phyloP scores from a whole-genome alignment of 2,329 filamentous ascomycete genomes.

The Beauveria varroae region DNA sequence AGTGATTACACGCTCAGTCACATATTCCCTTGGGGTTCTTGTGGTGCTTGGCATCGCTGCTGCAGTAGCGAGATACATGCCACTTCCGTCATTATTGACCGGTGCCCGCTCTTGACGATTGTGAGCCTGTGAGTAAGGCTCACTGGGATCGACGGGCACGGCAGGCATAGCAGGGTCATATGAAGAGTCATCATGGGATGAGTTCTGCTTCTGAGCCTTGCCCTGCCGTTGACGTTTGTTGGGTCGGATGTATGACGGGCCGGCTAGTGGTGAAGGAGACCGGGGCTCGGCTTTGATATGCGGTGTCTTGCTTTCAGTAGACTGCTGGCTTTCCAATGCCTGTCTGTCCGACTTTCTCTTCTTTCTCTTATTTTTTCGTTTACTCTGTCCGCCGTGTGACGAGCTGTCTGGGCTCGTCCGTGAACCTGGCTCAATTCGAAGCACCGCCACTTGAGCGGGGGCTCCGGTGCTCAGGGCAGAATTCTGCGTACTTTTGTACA shows the following conservation, averaged over 20 bases:
- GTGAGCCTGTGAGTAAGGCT: background rate
- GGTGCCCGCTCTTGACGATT: background rate
- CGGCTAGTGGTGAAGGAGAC: slow-evolving; percentile 52
- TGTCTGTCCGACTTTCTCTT: slow-evolving; percentile 47
- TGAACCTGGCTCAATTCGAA: slow-evolving; percentile 42
- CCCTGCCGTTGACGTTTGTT: slow-evolving; percentile 49
- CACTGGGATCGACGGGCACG: background rate
- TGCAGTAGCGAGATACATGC: background rate
- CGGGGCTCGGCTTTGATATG: slow-evolving; percentile 59
- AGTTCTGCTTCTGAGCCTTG: slow-evolving; percentile 28
- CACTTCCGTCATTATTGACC: background rate
- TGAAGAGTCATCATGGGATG: background rate
- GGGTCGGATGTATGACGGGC: slow-evolving; percentile 45
- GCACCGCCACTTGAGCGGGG: slow-evolving; percentile 47
- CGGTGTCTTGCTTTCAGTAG: slow-evolving; percentile 35
- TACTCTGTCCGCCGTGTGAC: slow-evolving; percentile 45
- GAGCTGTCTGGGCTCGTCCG: slow-evolving; percentile 55
- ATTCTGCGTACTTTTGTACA: background rate
- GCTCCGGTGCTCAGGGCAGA: slow-evolving; percentile 19
- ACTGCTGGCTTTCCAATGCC: slow-evolving; percentile 29
- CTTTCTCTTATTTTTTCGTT: slow-evolving; percentile 35
- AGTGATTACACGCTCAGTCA: slow-evolving; percentile 16
- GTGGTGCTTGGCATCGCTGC: background rate
- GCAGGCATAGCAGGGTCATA: slow-evolving; percentile 11
- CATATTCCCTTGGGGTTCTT: background rate